These are phyloP conservation scores for Syncephalis fuscata DNA, from an alignment of 371 early-diverging fungal genomes.

Conservation along the genomic window DNA sequence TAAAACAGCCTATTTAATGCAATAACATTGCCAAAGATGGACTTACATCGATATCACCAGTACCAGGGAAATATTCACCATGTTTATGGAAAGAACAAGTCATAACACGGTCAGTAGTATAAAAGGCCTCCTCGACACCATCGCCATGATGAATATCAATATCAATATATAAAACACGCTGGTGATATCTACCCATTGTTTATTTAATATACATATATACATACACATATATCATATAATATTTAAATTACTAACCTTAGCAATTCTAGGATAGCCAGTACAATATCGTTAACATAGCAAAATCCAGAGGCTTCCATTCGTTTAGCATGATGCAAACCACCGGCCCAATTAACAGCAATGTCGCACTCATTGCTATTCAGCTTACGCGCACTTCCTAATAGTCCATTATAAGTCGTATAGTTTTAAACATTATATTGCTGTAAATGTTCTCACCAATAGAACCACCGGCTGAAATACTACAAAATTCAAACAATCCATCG, in stretches of 20 bases:
- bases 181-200: conserved; percentile 42
- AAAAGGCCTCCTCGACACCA: conserved; percentile 99
- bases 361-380: conserved; percentile 84
- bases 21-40: no score
- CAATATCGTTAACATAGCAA: conserved; percentile 99
- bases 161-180: conserved; percentile 97
- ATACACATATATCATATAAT: no score
- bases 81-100: conserved; percentile 98
- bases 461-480: conserved; percentile 84
- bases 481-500: conserved; percentile 94
- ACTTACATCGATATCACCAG: conserved; percentile 67
- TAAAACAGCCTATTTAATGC: not conserved
- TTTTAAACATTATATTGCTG: not conserved
- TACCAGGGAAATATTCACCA: conserved; percentile 99
- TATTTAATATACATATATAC: not conserved
- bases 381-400: conserved; percentile 70
- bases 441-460: conserved; percentile 53
- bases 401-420: not conserved
- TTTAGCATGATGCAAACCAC: conserved; percentile 98
- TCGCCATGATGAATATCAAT: conserved; percentile 99
- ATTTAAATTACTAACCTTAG: conserved; percentile 29
- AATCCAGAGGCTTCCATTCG: conserved; percentile 95
- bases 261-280: conserved; percentile 90
- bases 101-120: conserved; percentile 98
- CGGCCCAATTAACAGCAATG: conserved; percentile 97